Base-by-base conservation (phyloP, 83 land plant species). In the Thuja plicata region DNA sequence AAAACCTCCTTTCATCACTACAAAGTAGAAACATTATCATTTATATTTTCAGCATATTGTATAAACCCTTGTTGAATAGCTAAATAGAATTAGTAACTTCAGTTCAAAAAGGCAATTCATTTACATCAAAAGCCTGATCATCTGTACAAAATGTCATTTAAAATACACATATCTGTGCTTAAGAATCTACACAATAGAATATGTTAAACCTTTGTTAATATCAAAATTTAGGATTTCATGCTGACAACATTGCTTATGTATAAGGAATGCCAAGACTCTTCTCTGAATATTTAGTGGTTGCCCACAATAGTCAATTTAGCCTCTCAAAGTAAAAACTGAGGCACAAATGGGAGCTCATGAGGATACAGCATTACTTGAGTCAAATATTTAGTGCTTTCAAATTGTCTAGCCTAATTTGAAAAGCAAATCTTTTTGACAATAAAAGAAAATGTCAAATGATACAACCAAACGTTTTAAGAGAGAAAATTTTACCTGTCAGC, bases 401-500 rank as follows among this genome's bases (percentile, higher is more conserved):
- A 80, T 21, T 1, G 4, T 9, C 45, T 41, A 40, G 45, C n/a
- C 83, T 79, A 40, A 82, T 45, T n/a, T 82, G 27, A 8, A 82
- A 46, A 83, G 48, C 1, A 83, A 16, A 5, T 16, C 1, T 83
- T 55, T 83, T 84, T 84, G 37, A 60, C 34, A 48, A 84, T 84
- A 45, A 34, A 84, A 84, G 45, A n/a, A 50, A 52, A 84, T 84
- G 21, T 52, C 16, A 83, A 21, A 83, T 46, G 55, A 83, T 84
- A 40, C 7, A 50, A 84, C 86, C n/a, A 50, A n/a, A 8, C 2
- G 3, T 84, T 30, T 84, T 3, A 32, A 84, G 35, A 84, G 32
- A 80, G 62, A 52, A 52, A 84, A 84, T 17, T 34, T 84, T 12
- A 97, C 98, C 99, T 92, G 99, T 94, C 85, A 98, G 89, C 84